Evolutionary conservation across 805 yeast genomes (phyloP).

Genomic region (Tetrapisispora phaffii): DNA sequence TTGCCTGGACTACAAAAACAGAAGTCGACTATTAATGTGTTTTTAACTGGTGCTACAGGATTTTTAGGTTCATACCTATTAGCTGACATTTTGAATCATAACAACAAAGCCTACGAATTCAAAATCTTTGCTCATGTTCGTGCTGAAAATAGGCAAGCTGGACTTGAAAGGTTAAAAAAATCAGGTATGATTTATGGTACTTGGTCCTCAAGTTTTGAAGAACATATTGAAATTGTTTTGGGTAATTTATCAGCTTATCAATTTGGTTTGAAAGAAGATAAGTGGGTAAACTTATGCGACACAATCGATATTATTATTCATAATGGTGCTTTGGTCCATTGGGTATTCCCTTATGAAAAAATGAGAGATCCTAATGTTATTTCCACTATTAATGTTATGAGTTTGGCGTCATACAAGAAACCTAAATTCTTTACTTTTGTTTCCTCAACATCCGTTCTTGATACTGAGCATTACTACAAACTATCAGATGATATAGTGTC

Average conservation of each 20-base stretch:
- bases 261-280: conserved; percentile 52
- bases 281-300: conserved; percentile 50
- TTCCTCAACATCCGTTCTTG: conserved; percentile 89
- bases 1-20: conserved; percentile 22
- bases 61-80: conserved; percentile 87
- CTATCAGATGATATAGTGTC: conserved; percentile 61
- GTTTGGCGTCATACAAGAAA: conserved; percentile 55
- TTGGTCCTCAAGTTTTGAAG: conserved; percentile 45
- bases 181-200: conserved; percentile 74
- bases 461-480: conserved; percentile 68
- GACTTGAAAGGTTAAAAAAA: conserved; percentile 62
- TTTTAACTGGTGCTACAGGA: conserved; percentile 94
- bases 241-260: conserved; percentile 71
- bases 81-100: conserved; percentile 60
- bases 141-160: conserved; percentile 59
- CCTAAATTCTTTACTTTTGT: conserved; percentile 84
- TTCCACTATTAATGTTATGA: conserved; percentile 75
- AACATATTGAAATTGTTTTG: conserved; percentile 57
- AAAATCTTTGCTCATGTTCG: conserved; percentile 84
- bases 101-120: conserved; percentile 33
- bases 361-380: conserved; percentile 89
- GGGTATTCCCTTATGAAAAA: conserved; percentile 93
- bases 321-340: conserved; percentile 96
- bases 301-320: conserved; percentile 77
- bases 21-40: conserved; percentile 42